phyloP scores from a whole-genome alignment of 805 yeast species.

The Metschnikowia lunata region DNA sequence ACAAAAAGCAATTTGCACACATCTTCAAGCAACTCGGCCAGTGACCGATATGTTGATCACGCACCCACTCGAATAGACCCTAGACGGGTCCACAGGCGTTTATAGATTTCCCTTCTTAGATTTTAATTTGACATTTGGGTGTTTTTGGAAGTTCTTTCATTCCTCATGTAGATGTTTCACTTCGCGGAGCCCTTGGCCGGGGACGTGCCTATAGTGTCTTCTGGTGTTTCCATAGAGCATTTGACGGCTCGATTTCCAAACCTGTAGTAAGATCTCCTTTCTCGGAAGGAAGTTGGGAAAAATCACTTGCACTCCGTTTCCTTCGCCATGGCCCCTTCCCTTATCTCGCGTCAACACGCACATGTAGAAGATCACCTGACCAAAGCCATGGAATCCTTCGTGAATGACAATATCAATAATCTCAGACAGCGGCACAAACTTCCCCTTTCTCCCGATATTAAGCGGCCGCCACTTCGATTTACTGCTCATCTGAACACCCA shows the following conservation, averaged over 20 bases:
- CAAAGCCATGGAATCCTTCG: constrained; percentile 69
- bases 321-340: constrained; percentile 10
- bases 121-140: background rate
- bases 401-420: constrained; percentile 66
- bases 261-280: constrained; percentile 35
- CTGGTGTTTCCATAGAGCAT: constrained; percentile 26
- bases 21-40: constrained; percentile 31
- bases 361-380: constrained; percentile 59
- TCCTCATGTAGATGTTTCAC: constrained; percentile 13
- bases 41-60: constrained; percentile 1
- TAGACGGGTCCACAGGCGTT: background rate
- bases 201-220: constrained; percentile 17
- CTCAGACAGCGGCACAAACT: constrained; percentile 53
- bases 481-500: constrained; percentile 45
- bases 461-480: constrained; percentile 12
- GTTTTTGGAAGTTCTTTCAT: background rate
- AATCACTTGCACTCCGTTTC: constrained; percentile 29
- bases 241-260: constrained; percentile 36
- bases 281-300: constrained; percentile 42
- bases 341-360: constrained; percentile 47
- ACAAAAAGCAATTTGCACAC: constrained; percentile 25
- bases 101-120: background rate
- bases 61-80: background rate
- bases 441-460: constrained; percentile 17
- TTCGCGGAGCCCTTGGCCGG: constrained; percentile 20